A percentile compares a stretch with the other conserved stretches of the same genome.
These are phyloP conservation scores for Xylaria scruposa DNA, from an alignment of 495 filamentous ascomycete species.

Conservation along the genomic window DNA sequence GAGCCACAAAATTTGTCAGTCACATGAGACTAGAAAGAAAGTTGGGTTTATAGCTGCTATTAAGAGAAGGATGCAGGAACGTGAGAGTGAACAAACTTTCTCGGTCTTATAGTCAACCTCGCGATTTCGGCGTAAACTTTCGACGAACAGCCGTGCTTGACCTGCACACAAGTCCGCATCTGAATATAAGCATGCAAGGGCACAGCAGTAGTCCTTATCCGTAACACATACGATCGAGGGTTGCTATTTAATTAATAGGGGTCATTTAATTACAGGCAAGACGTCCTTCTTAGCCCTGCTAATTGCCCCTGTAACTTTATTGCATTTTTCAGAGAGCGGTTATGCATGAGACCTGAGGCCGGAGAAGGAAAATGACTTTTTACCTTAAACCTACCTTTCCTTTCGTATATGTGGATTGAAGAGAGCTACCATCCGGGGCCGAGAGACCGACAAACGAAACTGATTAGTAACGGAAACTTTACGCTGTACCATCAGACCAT, in stretches of 20 bases:
- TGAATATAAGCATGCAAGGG: constrained; percentile 21
- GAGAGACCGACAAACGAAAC: constrained; percentile 6
- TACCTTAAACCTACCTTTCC: neutral
- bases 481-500: neutral
- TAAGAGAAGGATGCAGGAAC: neutral
- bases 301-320: neutral
- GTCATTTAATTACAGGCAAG: neutral
- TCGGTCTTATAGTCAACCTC: constrained; percentile 18
- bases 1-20: constrained; percentile 6
- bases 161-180: constrained; percentile 14
- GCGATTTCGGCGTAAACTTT: constrained; percentile 22
- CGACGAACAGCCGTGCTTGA: constrained; percentile 16
- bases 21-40: neutral
- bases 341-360: neutral
- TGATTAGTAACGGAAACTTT: neutral
- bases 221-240: neutral
- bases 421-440: neutral
- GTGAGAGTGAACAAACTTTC: neutral
- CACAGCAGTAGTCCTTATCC: constrained; percentile 3
- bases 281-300: constrained; percentile 10
- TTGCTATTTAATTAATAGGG: neutral
- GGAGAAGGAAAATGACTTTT: neutral
- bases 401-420: neutral
- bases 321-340: neutral
- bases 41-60: constrained; percentile 8